Percentiles rank a stretch among this genome's conserved stretches.
phyloP scores from a whole-genome alignment of 352 stramenopile genomes.

The Phytophthora rubi region DNA sequence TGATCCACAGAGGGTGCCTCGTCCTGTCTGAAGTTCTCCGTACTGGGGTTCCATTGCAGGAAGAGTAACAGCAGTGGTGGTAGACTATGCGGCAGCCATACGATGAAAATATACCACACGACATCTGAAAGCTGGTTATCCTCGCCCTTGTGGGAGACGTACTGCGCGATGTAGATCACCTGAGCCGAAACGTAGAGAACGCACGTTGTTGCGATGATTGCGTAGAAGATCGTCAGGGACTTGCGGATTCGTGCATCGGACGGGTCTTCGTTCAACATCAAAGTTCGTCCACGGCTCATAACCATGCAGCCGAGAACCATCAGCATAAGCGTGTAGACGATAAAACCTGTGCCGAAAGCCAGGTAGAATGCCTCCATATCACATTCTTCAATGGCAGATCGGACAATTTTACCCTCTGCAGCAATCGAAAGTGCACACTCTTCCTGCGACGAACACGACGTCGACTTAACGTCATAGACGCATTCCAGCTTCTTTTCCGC shows the following conservation, averaged over 20 bases:
- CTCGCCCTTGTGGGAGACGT: slow-evolving; percentile 63
- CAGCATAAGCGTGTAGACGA: slow-evolving; percentile 86
- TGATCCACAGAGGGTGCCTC: slow-evolving; percentile 66
- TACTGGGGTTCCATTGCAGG: slow-evolving; percentile 87
- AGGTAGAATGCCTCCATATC: slow-evolving; percentile 86
- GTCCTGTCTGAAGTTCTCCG: slow-evolving; percentile 67
- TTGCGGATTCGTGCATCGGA: slow-evolving; percentile 83
- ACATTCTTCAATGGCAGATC: slow-evolving; percentile 72
- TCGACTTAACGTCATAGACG: slow-evolving; percentile 71
- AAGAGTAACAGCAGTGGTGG: slow-evolving; percentile 83
- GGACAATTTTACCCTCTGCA: slow-evolving; percentile 71
- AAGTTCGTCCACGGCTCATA: slow-evolving; percentile 80
- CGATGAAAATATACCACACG: slow-evolving; percentile 90
- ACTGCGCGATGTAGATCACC: slow-evolving; percentile 90
- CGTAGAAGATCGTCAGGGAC: slow-evolving; percentile 89
- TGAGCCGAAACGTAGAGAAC: slow-evolving; percentile 88
- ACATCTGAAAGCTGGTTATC: slow-evolving; percentile 77
- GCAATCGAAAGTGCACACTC: slow-evolving; percentile 66
- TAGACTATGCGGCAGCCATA: slow-evolving; percentile 82
- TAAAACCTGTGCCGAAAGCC: slow-evolving; percentile 75
- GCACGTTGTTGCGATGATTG: slow-evolving; percentile 87
- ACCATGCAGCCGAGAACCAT: slow-evolving; percentile 89
- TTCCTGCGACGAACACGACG: slow-evolving; percentile 57
- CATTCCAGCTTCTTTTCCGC: slow-evolving; percentile 69
- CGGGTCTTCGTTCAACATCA: slow-evolving; percentile 90